Conservation (phyloP, 108 stramenopile species). For the Cyclotella cryptica region DNA sequence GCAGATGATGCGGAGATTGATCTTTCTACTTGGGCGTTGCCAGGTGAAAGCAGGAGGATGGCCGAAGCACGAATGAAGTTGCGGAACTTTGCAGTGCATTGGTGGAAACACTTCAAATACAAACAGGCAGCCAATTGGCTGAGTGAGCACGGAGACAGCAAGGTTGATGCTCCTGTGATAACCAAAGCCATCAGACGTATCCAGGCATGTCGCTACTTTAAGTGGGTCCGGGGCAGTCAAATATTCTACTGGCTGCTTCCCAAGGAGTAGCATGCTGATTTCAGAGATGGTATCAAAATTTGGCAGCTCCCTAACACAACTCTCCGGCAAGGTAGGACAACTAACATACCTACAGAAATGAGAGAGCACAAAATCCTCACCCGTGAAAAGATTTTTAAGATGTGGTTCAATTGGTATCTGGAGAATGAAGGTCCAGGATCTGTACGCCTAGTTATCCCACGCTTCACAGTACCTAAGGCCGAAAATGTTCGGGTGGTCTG, state of each 20-base stretch:
- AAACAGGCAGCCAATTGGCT: not conserved
- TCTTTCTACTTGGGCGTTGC: slow-evolving; percentile 4
- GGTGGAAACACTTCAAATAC: not conserved
- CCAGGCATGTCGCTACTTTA: not conserved
- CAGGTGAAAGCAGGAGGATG: not conserved
- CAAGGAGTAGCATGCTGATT: not conserved
- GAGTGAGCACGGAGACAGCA: not conserved
- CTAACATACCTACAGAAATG: not conserved
- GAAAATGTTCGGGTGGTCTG: not conserved
- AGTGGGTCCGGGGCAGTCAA: slow-evolving; percentile 15
- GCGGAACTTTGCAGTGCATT: not conserved
- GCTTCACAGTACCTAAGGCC: not conserved
- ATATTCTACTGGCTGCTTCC: slow-evolving; percentile 13
- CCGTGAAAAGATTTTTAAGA: not conserved
- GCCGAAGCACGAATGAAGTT: not conserved
- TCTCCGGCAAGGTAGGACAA: not conserved
- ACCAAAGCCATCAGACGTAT: too few relatives aligned
- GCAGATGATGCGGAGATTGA: slow-evolving; percentile 16
- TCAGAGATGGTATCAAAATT: not conserved
- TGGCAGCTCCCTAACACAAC: not conserved
- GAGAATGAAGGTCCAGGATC: too few relatives aligned
- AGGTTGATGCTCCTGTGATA: too few relatives aligned
- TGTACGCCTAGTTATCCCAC: not conserved
- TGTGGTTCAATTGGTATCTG: slow-evolving; percentile 2
- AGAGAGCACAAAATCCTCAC: not conserved